phyloP scores from a whole-genome alignment of 371 early-diverging fungal genomes.

The Cokeromyces recurvatus region DNA sequence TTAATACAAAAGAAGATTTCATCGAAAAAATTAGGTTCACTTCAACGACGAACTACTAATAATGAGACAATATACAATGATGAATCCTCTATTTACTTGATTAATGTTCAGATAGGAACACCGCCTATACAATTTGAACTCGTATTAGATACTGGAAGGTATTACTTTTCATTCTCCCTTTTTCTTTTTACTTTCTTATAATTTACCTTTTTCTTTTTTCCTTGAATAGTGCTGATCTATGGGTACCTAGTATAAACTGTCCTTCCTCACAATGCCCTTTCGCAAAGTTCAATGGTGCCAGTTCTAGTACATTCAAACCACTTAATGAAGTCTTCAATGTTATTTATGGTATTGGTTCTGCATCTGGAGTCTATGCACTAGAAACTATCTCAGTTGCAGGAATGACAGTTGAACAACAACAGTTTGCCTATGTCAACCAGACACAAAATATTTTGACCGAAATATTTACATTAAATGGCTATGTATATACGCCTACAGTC shows the following conservation, averaged over 20 bases:
- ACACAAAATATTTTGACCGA: constrained; percentile 20
- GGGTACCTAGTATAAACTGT: constrained; percentile 32
- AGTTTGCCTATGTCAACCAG: constrained; percentile 1
- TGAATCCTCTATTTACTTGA: constrained; percentile 8
- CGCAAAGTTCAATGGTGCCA: constrained; percentile 21
- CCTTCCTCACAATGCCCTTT: constrained; percentile 22
- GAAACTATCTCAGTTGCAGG: constrained; percentile 26
- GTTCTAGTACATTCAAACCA: constrained; percentile 25
- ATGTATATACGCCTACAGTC: too few species aligned
- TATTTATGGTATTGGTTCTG: constrained; percentile 33
- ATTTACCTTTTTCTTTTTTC: too few species aligned
- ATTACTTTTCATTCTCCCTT: not conserved
- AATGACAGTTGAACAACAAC: constrained; percentile 15
- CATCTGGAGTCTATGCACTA: constrained; percentile 25
- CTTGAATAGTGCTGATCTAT: constrained; percentile 36
- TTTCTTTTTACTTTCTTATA: not conserved
- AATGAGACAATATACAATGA: not conserved
- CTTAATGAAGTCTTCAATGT: constrained; percentile 16
- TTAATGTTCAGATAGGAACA: constrained; percentile 22
- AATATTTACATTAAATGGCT: constrained; percentile 4
- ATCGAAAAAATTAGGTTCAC: too few species aligned
- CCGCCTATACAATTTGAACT: constrained; percentile 24
- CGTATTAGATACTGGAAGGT: constrained; percentile 33
- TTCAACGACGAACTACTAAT: too few species aligned
- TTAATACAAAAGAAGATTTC: too few species aligned